phyloP scores from a whole-genome alignment of 192 early-diverging fungal genomes.

The Coemansia umbellata region DNA sequence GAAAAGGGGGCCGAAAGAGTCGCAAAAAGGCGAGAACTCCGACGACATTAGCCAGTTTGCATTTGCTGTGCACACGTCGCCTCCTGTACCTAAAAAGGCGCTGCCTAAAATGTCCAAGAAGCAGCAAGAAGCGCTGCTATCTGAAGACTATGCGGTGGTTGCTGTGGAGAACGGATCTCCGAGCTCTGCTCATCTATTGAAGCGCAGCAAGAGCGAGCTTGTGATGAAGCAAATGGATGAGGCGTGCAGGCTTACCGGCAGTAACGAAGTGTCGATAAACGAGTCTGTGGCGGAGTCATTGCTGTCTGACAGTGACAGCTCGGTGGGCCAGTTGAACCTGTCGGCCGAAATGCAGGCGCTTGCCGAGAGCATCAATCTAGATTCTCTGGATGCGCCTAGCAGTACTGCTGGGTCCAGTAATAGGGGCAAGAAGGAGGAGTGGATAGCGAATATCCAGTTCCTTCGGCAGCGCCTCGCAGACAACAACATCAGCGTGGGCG shows the following conservation, averaged over 20 bases:
- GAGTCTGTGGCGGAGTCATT: background rate
- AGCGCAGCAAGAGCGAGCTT: slow-evolving; percentile 25
- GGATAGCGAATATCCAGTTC: slow-evolving; percentile 42
- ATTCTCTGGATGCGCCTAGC: background rate
- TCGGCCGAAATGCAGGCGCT: slow-evolving; percentile 22
- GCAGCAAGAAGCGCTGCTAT: background rate
- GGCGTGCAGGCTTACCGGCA: background rate
- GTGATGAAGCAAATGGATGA: background rate
- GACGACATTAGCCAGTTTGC: background rate
- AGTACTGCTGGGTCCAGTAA: background rate
- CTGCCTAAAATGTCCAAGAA: background rate
- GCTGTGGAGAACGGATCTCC: background rate
- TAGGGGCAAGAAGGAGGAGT: slow-evolving; percentile 37
- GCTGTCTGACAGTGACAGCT: slow-evolving; percentile 1
- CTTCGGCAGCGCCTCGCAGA: slow-evolving; percentile 37
- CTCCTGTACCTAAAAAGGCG: background rate
- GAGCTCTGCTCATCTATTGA: background rate
- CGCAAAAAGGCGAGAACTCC: background rate
- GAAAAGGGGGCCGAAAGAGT: slow-evolving; percentile 17
- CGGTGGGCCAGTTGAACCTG: slow-evolving; percentile 5
- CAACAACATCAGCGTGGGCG: slow-evolving; percentile 1
- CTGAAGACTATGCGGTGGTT: background rate
- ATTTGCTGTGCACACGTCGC: background rate
- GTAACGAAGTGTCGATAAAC: background rate
- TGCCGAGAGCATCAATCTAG: slow-evolving; percentile 19